Percentiles rank a stretch among this genome's conserved stretches.
Evolutionary conservation across 2,329 filamentous ascomycete genomes (phyloP).

Genomic region (Nannizzia gypsea): DNA sequence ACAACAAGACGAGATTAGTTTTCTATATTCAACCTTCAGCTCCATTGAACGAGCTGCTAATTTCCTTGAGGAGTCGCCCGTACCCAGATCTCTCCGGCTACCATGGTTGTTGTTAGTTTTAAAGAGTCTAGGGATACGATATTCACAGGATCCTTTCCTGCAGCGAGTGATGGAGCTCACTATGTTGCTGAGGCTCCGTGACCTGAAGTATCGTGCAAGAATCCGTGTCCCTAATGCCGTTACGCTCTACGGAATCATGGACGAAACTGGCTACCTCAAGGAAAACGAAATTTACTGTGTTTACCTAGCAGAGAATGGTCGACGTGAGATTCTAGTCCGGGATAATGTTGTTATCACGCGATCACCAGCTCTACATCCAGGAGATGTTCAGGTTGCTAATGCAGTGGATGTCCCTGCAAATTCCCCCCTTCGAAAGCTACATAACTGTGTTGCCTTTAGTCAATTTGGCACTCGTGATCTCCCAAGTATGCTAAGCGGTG

Average conservation of each 20-base stretch:
- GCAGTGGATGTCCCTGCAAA: conserved; percentile 43
- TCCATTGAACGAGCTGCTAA: conserved; percentile 50
- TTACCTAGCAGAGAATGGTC: conserved; percentile 34
- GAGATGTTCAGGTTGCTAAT: conserved; percentile 58
- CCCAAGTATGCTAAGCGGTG: conserved; percentile 66
- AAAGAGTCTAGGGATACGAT: conserved; percentile 47
- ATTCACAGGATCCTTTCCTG: conserved; percentile 57
- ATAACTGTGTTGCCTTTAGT: conserved; percentile 71
- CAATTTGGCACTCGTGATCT: conserved; percentile 59
- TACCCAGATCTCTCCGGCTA: conserved; percentile 51
- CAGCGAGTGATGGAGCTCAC: conserved; percentile 58
- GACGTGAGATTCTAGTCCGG: conserved; percentile 25
- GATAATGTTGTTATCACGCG: conserved; percentile 53
- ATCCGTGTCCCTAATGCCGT: conserved; percentile 59
- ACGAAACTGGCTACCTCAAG: conserved; percentile 58
- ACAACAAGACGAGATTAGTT: conserved; percentile 51
- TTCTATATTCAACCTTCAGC: conserved; percentile 48
- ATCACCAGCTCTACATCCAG: conserved; percentile 71
- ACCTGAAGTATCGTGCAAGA: conserved; percentile 66
- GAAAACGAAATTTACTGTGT: conserved; percentile 59
- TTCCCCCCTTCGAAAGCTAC: conserved; percentile 50
- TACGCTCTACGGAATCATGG: conserved; percentile 75
- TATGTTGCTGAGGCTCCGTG: conserved; percentile 56
- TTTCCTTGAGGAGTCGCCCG: conserved; percentile 52
- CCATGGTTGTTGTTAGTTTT: conserved; percentile 52